phyloP scores from a whole-genome alignment of 2,329 filamentous ascomycete genomes.

The Alternaria brassicicola region DNA sequence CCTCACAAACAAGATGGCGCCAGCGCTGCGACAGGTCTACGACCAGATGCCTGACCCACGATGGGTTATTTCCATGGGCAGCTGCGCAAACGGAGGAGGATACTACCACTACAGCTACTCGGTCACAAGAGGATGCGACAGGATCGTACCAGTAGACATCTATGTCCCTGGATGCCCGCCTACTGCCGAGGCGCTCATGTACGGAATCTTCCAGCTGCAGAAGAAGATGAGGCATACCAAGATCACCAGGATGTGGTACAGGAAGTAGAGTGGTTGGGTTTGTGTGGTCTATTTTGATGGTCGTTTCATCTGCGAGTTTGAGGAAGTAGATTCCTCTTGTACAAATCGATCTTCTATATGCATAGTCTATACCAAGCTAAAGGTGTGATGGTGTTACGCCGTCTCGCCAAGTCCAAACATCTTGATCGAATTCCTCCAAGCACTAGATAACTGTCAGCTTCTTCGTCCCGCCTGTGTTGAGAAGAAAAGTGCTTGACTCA shows the following conservation, averaged over 20 bases:
- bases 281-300: conserved; percentile 19
- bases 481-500: conserved; percentile 49
- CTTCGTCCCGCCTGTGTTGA: neutral
- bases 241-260: conserved; percentile 65
- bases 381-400: conserved; percentile 5
- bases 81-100: conserved; percentile 81
- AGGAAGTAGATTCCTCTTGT: conserved; percentile 15
- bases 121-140: conserved; percentile 77
- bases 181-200: conserved; percentile 61
- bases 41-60: conserved; percentile 94
- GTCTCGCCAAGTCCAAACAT: conserved; percentile 49
- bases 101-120: conserved; percentile 89
- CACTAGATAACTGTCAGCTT: conserved; percentile 25
- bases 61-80: conserved; percentile 87
- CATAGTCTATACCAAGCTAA: conserved; percentile 11
- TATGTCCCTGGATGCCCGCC: conserved; percentile 78
- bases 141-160: conserved; percentile 82
- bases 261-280: conserved; percentile 50
- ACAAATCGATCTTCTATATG: conserved; percentile 20
- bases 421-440: conserved; percentile 49
- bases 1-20: conserved; percentile 95
- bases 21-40: conserved; percentile 86
- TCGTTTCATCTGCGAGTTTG: conserved; percentile 30
- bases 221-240: conserved; percentile 72
- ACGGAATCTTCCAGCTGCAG: conserved; percentile 76